These are phyloP conservation scores for Penicillium mononematosum DNA, from an alignment of 495 filamentous ascomycete species.

Conservation along the genomic window DNA sequence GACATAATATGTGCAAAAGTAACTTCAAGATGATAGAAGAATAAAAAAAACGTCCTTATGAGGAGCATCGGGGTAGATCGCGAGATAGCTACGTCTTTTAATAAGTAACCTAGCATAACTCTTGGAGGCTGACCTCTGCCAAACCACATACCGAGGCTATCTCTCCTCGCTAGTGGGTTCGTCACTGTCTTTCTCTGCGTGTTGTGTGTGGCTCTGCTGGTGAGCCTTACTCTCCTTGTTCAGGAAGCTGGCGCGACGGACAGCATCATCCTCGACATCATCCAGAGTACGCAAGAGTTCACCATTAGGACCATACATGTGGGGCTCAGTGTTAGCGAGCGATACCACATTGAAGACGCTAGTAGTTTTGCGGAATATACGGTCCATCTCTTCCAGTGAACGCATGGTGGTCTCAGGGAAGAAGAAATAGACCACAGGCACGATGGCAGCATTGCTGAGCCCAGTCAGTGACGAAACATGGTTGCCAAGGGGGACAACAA, in stretches of 20 bases:
- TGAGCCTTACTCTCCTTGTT: conserved; percentile 20
- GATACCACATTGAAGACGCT: conserved; percentile 57
- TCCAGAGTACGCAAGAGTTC: conserved; percentile 51
- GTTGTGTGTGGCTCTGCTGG: conserved; percentile 21
- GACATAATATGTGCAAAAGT: neutral
- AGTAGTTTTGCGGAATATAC: conserved; percentile 66
- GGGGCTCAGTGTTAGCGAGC: conserved; percentile 58
- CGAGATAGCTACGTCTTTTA: neutral
- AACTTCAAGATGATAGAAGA: neutral
- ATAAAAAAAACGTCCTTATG: neutral
- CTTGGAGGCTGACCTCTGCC: neutral
- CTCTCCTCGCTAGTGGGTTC: conserved; percentile 33
- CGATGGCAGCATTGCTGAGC: conserved; percentile 62
- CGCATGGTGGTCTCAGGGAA: conserved; percentile 74
- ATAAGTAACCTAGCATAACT: neutral
- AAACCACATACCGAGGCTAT: conserved; percentile 1
- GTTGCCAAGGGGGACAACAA: neutral
- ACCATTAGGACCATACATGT: conserved; percentile 69
- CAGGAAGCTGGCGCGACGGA: conserved; percentile 34
- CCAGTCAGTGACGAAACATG: conserved; percentile 15
- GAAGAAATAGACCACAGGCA: conserved; percentile 71
- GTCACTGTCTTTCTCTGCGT: conserved; percentile 32
- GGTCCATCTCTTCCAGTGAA: conserved; percentile 74
- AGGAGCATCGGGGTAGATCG: neutral
- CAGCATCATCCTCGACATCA: conserved; percentile 39